phyloP scores from a whole-genome alignment of 495 filamentous ascomycete genomes.

The Penicillium paradoxum region DNA sequence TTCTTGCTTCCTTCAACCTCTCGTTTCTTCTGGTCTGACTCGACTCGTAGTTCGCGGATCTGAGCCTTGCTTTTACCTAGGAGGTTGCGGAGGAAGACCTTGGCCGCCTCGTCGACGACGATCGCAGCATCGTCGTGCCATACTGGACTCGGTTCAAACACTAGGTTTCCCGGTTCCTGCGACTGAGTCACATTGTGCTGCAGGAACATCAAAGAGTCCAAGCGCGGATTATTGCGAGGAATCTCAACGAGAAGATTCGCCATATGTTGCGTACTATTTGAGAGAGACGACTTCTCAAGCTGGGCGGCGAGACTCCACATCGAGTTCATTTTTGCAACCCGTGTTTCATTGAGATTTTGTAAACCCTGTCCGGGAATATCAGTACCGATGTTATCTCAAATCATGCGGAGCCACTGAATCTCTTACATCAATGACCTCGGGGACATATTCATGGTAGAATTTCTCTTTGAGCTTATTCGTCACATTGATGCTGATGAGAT shows the following conservation, averaged over 20 bases:
- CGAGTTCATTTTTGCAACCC: conserved; percentile 73
- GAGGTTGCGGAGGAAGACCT: conserved; percentile 86
- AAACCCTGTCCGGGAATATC: conserved; percentile 47
- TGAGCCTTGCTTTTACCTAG: conserved; percentile 84
- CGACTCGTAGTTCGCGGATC: conserved; percentile 68
- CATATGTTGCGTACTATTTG: conserved; percentile 65
- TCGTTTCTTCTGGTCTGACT: conserved; percentile 74
- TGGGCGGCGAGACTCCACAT: conserved; percentile 76
- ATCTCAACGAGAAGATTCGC: conserved; percentile 73
- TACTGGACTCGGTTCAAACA: conserved; percentile 91
- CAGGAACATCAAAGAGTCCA: conserved; percentile 97
- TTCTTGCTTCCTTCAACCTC: conserved; percentile 74
- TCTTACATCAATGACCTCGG: conserved; percentile 83
- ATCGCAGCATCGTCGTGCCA: conserved; percentile 93
- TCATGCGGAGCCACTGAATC: conserved; percentile 4
- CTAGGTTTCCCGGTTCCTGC: conserved; percentile 76
- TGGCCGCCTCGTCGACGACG: conserved; percentile 75
- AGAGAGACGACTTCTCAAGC: conserved; percentile 70
- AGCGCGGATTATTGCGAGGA: conserved; percentile 74
- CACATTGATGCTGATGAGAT: conserved; percentile 89
- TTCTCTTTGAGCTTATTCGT: conserved; percentile 95
- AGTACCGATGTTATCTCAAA: neutral
- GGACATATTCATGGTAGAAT: conserved; percentile 95
- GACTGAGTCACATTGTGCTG: conserved; percentile 78
- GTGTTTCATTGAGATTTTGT: conserved; percentile 88